Evolutionary conservation across 768 basidiomycete genomes (phyloP).

Genomic region (Kwoniella dejecticola): DNA sequence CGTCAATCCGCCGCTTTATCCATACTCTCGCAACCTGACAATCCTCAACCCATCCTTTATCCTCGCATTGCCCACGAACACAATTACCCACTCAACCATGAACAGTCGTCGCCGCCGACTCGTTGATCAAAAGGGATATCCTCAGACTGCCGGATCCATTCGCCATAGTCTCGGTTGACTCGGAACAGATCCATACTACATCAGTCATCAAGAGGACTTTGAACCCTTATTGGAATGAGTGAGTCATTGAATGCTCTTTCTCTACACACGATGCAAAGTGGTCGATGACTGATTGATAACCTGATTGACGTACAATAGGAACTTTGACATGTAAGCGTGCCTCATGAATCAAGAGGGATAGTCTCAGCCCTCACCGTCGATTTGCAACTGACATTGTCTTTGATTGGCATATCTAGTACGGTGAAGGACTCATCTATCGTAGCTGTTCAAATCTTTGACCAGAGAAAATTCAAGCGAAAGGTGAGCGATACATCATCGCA

Average conservation of each 20-base stretch:
- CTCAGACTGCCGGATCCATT: slow-evolving; percentile 97
- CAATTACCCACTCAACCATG: neutral
- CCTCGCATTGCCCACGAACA: neutral
- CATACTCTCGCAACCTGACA: too few species aligned
- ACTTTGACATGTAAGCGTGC: slow-evolving; percentile 83
- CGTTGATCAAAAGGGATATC: slow-evolving; percentile 53
- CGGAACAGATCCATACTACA: slow-evolving; percentile 94
- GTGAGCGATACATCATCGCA: too few species aligned
- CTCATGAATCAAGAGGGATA: neutral
- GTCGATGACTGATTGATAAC: neutral
- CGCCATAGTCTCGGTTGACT: slow-evolving; percentile 96
- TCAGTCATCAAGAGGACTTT: slow-evolving; percentile 84
- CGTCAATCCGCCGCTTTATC: neutral
- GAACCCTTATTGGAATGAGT: slow-evolving; percentile 57
- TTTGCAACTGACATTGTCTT: neutral
- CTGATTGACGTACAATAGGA: slow-evolving; percentile 62
- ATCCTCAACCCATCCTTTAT: slow-evolving; percentile 8
- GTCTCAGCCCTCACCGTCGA: neutral
- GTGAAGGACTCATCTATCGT: slow-evolving; percentile 98
- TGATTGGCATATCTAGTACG: slow-evolving; percentile 60
- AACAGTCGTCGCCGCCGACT: slow-evolving; percentile 77
- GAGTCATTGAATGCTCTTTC: slow-evolving; percentile 29
- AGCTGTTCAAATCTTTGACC: slow-evolving; percentile 98
- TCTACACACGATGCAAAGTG: neutral
- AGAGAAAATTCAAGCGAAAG: slow-evolving; percentile 96